Evolutionary conservation across 371 early-diverging fungal genomes (phyloP).

Genomic region (Lichtheimia corymbifera): DNA sequence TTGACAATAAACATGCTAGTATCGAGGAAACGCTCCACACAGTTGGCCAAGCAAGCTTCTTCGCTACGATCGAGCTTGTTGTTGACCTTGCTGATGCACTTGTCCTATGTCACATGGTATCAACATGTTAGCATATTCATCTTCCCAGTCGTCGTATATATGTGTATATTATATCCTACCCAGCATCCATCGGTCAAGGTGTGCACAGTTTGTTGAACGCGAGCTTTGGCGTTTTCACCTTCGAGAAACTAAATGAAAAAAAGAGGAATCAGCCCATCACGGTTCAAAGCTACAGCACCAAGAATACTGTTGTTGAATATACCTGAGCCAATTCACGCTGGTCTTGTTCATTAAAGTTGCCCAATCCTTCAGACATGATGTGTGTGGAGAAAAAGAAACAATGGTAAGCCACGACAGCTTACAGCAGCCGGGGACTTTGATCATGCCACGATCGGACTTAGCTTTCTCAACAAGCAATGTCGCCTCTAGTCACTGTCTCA

Average conservation of each 20-base stretch:
- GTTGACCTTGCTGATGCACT: conserved; percentile 73
- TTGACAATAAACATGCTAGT: conserved; percentile 72
- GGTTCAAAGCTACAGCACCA: not conserved
- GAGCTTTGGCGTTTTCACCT: conserved; percentile 73
- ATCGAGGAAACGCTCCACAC: conserved; percentile 83
- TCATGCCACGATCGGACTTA: too few species aligned
- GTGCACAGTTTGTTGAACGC: conserved; percentile 72
- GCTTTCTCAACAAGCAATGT: too few species aligned
- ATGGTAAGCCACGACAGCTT: conserved; percentile 22
- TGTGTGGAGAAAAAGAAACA: conserved; percentile 1
- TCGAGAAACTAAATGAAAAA: conserved; percentile 53
- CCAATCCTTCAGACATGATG: conserved; percentile 6
- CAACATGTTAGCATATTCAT: not conserved
- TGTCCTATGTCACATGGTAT: conserved; percentile 41
- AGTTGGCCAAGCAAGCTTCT: conserved; percentile 77
- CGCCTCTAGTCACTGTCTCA: too few species aligned
- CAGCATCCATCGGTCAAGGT: conserved; percentile 77
- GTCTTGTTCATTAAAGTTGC: conserved; percentile 57
- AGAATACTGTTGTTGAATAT: not conserved
- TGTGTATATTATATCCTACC: conserved; percentile 24
- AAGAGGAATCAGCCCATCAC: too few species aligned
- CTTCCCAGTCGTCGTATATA: not conserved
- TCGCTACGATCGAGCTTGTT: conserved; percentile 71
- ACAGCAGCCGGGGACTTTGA: too few species aligned
- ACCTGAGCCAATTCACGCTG: conserved; percentile 65